phyloP scores from a whole-genome alignment of 1,139 yeast genomes.

The Pichia cactophila region DNA sequence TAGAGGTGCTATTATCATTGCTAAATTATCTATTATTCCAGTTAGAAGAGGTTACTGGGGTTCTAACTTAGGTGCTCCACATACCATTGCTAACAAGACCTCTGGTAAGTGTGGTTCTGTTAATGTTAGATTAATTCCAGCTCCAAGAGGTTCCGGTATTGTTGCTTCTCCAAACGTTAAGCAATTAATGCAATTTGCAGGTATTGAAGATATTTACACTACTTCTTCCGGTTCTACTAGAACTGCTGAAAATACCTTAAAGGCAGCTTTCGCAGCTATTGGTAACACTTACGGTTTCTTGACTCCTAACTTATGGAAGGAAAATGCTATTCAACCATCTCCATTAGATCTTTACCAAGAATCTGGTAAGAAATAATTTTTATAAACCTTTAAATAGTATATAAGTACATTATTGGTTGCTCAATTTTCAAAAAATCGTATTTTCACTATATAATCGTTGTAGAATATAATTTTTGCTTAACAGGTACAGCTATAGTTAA shows the following conservation, averaged over 20 bases:
- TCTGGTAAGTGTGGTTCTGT: constrained; percentile 99
- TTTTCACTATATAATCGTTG: too few relatives aligned
- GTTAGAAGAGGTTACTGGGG: constrained; percentile 99
- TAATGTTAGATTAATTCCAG: constrained; percentile 96
- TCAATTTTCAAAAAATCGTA: background rate
- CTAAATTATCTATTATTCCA: constrained; percentile 97
- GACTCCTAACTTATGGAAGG: constrained; percentile 98
- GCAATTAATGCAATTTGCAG: constrained; percentile 98
- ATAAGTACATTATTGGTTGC: background rate
- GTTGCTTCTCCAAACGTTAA: constrained; percentile 99
- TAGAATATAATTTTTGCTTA: too few relatives aligned
- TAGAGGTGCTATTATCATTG: constrained; percentile 99
- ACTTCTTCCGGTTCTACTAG: constrained; percentile 99
- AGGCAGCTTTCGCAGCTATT: constrained; percentile 98
- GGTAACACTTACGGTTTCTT: constrained; percentile 99
- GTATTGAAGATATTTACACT: constrained; percentile 99
- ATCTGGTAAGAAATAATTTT: constrained; percentile 59
- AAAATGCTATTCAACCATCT: constrained; percentile 74
- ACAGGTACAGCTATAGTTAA: too few relatives aligned
- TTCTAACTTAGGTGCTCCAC: constrained; percentile 98
- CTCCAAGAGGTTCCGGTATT: constrained; percentile 99
- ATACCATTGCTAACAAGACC: constrained; percentile 95
- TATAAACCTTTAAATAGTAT: background rate
- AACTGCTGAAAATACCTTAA: constrained; percentile 99
- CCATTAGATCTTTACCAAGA: constrained; percentile 93